phyloP scores from a whole-genome alignment of 352 stramenopile species.

The Phytopythium chamaehyphon region DNA sequence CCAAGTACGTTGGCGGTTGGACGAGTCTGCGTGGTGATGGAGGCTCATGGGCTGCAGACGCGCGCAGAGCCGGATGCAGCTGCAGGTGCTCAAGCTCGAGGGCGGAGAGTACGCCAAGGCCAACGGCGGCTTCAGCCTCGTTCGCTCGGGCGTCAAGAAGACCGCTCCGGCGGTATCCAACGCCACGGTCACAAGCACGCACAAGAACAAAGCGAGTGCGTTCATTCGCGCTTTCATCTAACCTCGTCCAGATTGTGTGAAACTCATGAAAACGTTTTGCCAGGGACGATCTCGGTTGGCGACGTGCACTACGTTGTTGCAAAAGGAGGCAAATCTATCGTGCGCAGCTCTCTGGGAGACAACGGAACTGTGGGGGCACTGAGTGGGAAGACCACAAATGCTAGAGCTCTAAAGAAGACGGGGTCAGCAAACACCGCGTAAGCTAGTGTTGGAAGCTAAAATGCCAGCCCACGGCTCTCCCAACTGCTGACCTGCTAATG shows the following conservation, averaged over 20 bases:
- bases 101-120: slow-evolving; percentile 74
- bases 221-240: not conserved
- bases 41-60: slow-evolving; percentile 10
- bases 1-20: slow-evolving; percentile 9
- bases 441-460: slow-evolving; percentile 6
- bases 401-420: slow-evolving; percentile 23
- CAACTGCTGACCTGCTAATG: slow-evolving; percentile 4
- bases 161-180: not conserved
- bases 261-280: not conserved
- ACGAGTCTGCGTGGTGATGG: not conserved
- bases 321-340: slow-evolving; percentile 36
- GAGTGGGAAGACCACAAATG: not conserved
- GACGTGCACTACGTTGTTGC: slow-evolving; percentile 42
- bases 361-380: slow-evolving; percentile 9
- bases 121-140: slow-evolving; percentile 66
- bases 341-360: slow-evolving; percentile 28
- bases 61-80: slow-evolving; percentile 37
- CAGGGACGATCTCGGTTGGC: slow-evolving; percentile 42
- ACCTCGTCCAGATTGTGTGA: no score
- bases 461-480: not conserved
- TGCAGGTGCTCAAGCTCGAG: slow-evolving; percentile 50
- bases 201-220: not conserved
- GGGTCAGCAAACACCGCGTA: slow-evolving; percentile 29
- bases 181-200: not conserved
- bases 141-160: slow-evolving; percentile 52